Percentiles rank a stretch among this genome's conserved stretches.
These are phyloP conservation scores for Physcia stellaris DNA, from an alignment of 495 filamentous ascomycete genomes.

Conservation along the genomic window DNA sequence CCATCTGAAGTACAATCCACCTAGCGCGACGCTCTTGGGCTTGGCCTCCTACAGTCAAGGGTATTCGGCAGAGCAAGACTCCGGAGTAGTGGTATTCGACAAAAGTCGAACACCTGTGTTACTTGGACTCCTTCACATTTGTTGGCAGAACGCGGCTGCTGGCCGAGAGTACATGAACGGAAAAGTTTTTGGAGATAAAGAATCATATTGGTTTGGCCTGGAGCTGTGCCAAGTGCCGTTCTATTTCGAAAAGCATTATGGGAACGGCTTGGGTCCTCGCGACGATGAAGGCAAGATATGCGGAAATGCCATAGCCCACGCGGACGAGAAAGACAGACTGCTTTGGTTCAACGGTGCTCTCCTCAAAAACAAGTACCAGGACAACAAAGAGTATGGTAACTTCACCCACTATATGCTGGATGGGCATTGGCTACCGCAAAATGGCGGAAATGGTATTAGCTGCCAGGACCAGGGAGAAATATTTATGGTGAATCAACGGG, in stretches of 20 bases:
- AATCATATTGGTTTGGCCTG: slow-evolving; percentile 22
- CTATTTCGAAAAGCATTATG: slow-evolving; percentile 17
- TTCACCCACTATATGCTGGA: slow-evolving; percentile 1
- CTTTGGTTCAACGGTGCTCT: slow-evolving; percentile 1
- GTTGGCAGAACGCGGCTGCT: slow-evolving; percentile 18
- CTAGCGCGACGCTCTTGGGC: slow-evolving; percentile 12
- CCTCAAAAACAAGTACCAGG: too few species aligned
- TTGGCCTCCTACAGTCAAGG: slow-evolving; percentile 15
- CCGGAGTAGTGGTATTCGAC: slow-evolving; percentile 20
- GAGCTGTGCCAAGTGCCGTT: slow-evolving; percentile 17
- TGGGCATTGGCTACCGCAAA: background rate
- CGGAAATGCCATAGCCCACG: slow-evolving; percentile 1
- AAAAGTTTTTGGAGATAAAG: slow-evolving; percentile 20
- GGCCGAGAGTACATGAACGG: slow-evolving; percentile 17
- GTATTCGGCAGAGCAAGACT: slow-evolving; percentile 19
- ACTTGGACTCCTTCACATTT: slow-evolving; percentile 16
- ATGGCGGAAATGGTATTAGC: background rate
- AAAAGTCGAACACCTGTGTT: slow-evolving; percentile 16
- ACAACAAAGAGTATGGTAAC: background rate
- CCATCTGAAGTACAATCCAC: slow-evolving; percentile 10
- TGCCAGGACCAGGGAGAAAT: background rate
- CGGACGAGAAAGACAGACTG: background rate
- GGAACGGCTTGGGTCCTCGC: slow-evolving; percentile 13
- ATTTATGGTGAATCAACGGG: background rate
- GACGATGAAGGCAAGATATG: background rate